A percentile compares a stretch with the other conserved stretches of the same genome.
Evolutionary conservation across 108 stramenopile genomes (phyloP).

Genomic region (Nitzschia sp.): DNA sequence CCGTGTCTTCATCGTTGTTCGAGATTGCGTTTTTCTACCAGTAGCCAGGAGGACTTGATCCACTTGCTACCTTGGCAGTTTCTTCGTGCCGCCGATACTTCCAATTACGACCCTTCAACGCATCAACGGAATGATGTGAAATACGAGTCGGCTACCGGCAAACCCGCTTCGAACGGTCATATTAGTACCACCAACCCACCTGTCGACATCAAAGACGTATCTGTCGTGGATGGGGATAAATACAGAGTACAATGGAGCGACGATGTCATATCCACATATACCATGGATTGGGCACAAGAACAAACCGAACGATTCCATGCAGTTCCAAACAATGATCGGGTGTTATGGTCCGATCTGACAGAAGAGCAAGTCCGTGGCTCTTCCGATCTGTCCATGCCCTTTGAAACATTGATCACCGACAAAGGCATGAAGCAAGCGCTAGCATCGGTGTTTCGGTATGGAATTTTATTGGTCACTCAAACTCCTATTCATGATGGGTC

Average conservation of each 20-base stretch:
- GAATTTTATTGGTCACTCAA: conserved; percentile 65
- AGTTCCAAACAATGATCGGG: conserved; percentile 34
- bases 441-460: conserved; percentile 65
- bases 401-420: conserved; percentile 41
- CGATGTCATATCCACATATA: conserved; percentile 30
- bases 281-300: conserved; percentile 43
- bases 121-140: conserved; percentile 68
- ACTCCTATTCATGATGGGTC: conserved; percentile 54
- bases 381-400: conserved; percentile 45
- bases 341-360: conserved; percentile 59
- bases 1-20: too few relatives aligned
- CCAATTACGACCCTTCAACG: conserved; percentile 63
- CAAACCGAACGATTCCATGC: conserved; percentile 23
- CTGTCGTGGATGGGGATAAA: conserved; percentile 9
- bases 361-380: conserved; percentile 55
- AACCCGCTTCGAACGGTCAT: conserved; percentile 28
- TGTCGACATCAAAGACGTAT: conserved; percentile 5
- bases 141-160: conserved; percentile 56
- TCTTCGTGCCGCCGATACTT: conserved; percentile 42
- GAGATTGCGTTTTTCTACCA: too few relatives aligned
- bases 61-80: conserved; percentile 46
- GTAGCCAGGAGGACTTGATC: too few relatives aligned
- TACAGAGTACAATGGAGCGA: conserved; percentile 44
- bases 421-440: conserved; percentile 47
- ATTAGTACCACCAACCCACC: neutral